Conservation (phyloP, 352 stramenopile species). For the Phytophthora tentaculata region DNA sequence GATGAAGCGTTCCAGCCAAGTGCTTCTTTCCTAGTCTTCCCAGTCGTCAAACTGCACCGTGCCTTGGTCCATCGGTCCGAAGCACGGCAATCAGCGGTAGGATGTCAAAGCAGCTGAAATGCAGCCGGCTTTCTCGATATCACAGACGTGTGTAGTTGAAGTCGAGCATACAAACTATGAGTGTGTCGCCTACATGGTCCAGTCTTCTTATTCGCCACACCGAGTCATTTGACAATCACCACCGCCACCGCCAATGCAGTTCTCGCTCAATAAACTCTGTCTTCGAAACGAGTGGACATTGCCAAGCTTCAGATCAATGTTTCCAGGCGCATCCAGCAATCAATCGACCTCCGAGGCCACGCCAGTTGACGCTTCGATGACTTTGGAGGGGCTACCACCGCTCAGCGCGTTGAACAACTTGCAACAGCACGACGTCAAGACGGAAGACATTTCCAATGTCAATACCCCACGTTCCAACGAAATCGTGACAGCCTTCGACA, state of each 20-base stretch:
- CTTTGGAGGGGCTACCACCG: conserved; percentile 29
- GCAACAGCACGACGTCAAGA: background rate
- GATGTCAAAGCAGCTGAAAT: conserved; percentile 4
- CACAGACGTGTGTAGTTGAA: conserved; percentile 30
- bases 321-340: conserved; percentile 11
- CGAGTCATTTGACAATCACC: background rate
- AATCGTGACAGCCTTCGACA: conserved; percentile 37
- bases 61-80: background rate
- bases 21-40: too few relatives aligned
- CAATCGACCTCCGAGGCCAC: background rate
- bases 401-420: conserved; percentile 6
- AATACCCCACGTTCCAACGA: conserved; percentile 19
- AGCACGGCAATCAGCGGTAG: background rate
- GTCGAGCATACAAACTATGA: conserved; percentile 25
- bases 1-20: too few relatives aligned
- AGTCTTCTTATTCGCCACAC: conserved; percentile 27
- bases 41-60: background rate
- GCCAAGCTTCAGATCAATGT: conserved; percentile 29
- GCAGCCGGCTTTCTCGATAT: conserved; percentile 34
- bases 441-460: background rate
- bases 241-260: conserved; percentile 33
- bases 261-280: conserved; percentile 24
- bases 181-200: conserved; percentile 25
- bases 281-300: conserved; percentile 17
- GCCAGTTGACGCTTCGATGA: conserved; percentile 33